Conservation (phyloP, 768 basidiomycete species). For the Imleria badia region DNA sequence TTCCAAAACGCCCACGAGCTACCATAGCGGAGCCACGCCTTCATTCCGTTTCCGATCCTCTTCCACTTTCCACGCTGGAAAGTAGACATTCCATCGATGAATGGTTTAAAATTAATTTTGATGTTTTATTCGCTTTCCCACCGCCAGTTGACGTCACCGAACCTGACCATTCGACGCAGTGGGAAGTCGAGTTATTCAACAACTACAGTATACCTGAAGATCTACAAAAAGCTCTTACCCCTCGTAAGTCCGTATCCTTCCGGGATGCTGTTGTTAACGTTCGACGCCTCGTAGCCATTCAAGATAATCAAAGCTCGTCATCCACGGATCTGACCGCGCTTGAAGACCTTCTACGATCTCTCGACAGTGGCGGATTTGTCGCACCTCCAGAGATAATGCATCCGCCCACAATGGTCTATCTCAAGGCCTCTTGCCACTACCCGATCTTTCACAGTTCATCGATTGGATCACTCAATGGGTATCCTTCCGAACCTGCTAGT, state of each 20-base stretch:
- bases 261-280: not conserved
- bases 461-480: slow-evolving; percentile 12
- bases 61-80: slow-evolving; percentile 15
- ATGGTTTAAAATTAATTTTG: slow-evolving; percentile 35
- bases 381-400: not conserved
- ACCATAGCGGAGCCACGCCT: slow-evolving; percentile 15
- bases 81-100: slow-evolving; percentile 28
- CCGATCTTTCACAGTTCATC: slow-evolving; percentile 1
- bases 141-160: slow-evolving; percentile 18
- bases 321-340: not conserved
- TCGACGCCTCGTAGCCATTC: not conserved
- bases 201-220: slow-evolving; percentile 19
- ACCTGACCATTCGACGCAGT: slow-evolving; percentile 23
- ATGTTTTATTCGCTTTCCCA: slow-evolving; percentile 24
- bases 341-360: slow-evolving; percentile 7
- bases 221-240: not conserved
- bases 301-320: not conserved
- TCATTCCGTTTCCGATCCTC: slow-evolving; percentile 32
- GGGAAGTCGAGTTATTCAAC: slow-evolving; percentile 36
- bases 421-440: not conserved
- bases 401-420: not conserved
- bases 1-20: slow-evolving; percentile 30
- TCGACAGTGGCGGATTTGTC: not conserved
- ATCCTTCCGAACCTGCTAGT: not conserved
- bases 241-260: not conserved